These are phyloP conservation scores for Reticulascus tulasneorum DNA, from an alignment of 2,329 filamentous ascomycete genomes.

Conservation along the genomic window DNA sequence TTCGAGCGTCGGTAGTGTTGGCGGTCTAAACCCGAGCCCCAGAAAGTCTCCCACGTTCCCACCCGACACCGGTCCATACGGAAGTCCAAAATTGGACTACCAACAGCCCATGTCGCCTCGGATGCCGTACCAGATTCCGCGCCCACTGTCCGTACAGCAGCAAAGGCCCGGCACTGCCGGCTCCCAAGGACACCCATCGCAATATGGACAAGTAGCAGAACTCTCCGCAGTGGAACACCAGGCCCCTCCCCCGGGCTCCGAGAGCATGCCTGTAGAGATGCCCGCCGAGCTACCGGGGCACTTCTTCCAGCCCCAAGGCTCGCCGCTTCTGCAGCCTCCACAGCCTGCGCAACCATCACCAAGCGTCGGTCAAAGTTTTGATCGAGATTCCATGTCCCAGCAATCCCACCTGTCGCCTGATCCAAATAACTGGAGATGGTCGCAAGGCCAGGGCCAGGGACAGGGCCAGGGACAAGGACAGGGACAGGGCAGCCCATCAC, in stretches of 20 bases:
- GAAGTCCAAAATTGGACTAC: constrained; percentile 18
- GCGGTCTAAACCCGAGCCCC: neutral
- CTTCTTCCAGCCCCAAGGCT: constrained; percentile 36
- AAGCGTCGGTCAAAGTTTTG: constrained; percentile 11
- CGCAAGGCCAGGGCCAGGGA: constrained; percentile 26
- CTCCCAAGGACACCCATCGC: constrained; percentile 7
- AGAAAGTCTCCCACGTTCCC: constrained; percentile 8
- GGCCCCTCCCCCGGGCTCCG: constrained; percentile 15
- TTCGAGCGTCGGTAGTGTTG: constrained; percentile 23
- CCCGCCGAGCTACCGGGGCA: constrained; percentile 46
- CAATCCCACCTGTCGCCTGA: constrained; percentile 19
- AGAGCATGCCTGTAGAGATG: neutral
- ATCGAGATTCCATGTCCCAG: constrained; percentile 19
- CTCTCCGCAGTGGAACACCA: constrained; percentile 15
- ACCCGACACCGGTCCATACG: too few species aligned
- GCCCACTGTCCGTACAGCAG: constrained; percentile 26
- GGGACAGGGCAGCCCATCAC: constrained; percentile 25
- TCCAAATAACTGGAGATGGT: constrained; percentile 37
- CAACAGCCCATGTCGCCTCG: constrained; percentile 26
- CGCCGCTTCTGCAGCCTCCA: constrained; percentile 23
- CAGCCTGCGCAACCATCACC: constrained; percentile 16
- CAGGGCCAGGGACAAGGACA: constrained; percentile 16
- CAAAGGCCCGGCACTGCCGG: constrained; percentile 20
- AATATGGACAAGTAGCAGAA: constrained; percentile 12
- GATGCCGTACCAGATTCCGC: constrained; percentile 36